Conservation (phyloP, 208 protist genomes). For the Leishmania mexicana region DNA sequence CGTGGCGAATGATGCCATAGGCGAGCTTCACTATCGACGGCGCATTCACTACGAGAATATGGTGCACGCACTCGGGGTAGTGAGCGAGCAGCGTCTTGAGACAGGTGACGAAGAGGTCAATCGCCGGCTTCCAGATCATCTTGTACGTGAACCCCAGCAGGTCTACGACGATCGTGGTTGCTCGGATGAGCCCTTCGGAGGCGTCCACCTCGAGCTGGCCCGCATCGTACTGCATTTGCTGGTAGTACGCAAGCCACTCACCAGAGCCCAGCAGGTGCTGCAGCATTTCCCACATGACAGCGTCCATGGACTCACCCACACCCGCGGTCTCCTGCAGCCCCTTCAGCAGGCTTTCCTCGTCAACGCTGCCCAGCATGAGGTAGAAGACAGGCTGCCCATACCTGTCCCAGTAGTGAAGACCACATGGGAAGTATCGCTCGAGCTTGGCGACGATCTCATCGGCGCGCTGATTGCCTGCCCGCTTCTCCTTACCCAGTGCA, state of each 20-base stretch:
- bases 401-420: conserved; percentile 54
- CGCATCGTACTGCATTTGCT: conserved; percentile 20
- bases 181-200: conserved; percentile 33
- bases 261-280: conserved; percentile 16
- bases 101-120: conserved; percentile 41
- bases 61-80: conserved; percentile 57
- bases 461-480: conserved; percentile 7
- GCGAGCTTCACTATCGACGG: conserved; percentile 55
- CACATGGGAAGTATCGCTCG: conserved; percentile 20
- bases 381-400: conserved; percentile 46
- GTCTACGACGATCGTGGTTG: conserved; percentile 52
- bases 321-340: conserved; percentile 27
- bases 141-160: conserved; percentile 51
- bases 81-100: conserved; percentile 43
- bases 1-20: conserved; percentile 50
- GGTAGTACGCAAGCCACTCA: conserved; percentile 27
- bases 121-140: conserved; percentile 65
- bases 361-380: conserved; percentile 37
- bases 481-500: conserved; percentile 12
- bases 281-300: conserved; percentile 24
- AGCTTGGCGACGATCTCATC: conserved; percentile 37
- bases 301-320: conserved; percentile 12
- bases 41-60: conserved; percentile 60
- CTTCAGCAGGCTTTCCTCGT: conserved; percentile 29
- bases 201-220: conserved; percentile 18